phyloP scores from a whole-genome alignment of 208 protist species.

The Acanthamoeba royreba region DNA sequence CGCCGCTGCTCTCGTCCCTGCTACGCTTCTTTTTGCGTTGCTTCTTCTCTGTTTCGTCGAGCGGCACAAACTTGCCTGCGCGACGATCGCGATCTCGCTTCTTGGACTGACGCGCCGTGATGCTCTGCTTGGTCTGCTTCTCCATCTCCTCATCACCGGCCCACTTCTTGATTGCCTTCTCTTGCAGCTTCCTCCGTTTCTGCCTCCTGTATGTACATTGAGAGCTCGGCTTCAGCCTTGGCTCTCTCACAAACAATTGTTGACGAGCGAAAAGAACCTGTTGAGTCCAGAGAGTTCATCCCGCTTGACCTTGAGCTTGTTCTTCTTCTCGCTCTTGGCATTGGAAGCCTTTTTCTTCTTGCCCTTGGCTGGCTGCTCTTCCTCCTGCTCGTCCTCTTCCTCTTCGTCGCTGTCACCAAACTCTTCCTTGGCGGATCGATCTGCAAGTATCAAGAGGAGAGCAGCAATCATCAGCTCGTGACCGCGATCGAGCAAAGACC shows the following conservation, averaged over 20 bases:
- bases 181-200: background rate
- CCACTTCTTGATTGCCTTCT: background rate
- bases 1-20: background rate
- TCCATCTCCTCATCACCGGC: background rate
- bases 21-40: background rate
- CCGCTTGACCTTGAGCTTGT: background rate
- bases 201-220: too few relatives aligned
- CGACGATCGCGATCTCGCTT: background rate
- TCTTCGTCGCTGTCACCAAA: background rate
- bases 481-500: too few relatives aligned
- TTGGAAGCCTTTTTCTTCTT: background rate
- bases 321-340: background rate
- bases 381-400: background rate
- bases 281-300: background rate
- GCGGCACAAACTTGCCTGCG: background rate
- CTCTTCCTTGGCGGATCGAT: background rate
- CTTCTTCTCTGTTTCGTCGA: background rate
- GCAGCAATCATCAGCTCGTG: too few relatives aligned
- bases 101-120: background rate
- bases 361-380: background rate
- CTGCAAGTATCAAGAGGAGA: background rate
- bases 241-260: too few relatives aligned
- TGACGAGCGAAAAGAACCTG: too few relatives aligned
- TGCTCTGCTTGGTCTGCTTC: background rate
- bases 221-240: too few relatives aligned